Conservation (phyloP, 2,329 filamentous ascomycete species). For the Clonostachys chloroleuca region DNA sequence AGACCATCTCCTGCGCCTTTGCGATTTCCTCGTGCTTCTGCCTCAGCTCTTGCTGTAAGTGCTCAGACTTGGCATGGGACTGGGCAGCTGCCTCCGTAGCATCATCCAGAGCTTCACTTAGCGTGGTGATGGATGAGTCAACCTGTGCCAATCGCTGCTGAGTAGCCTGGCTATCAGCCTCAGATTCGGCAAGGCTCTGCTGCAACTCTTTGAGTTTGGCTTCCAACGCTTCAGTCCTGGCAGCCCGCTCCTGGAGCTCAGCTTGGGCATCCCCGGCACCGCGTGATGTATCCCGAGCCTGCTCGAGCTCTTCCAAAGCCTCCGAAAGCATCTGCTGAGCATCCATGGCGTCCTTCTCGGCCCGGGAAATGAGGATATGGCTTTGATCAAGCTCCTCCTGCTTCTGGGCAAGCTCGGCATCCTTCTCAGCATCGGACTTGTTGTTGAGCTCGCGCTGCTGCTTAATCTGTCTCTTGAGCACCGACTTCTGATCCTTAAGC, state of each 20-base stretch:
- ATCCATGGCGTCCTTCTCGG: conserved; percentile 28
- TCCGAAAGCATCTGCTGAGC: conserved; percentile 44
- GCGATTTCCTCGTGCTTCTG: conserved; percentile 17
- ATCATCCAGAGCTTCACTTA: conserved; percentile 20
- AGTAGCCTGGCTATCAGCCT: conserved; percentile 32
- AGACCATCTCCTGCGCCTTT: conserved; percentile 15
- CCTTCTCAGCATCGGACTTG: conserved; percentile 72
- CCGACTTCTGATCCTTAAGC: conserved; percentile 82
- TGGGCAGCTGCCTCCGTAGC: conserved; percentile 13
- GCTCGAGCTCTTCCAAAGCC: conserved; percentile 42
- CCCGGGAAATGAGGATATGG: conserved; percentile 24
- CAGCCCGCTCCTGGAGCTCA: conserved; percentile 24
- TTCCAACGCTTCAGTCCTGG: conserved; percentile 33
- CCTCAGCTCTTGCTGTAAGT: conserved; percentile 14
- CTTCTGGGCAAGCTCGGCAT: conserved; percentile 57
- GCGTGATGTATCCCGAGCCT: conserved; percentile 14
- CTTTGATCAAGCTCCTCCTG: conserved; percentile 49
- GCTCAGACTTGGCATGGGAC: conserved; percentile 17
- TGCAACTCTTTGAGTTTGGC: conserved; percentile 9
- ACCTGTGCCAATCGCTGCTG: conserved; percentile 20
- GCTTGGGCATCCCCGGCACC: conserved; percentile 9
- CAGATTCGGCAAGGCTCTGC: conserved; percentile 16
- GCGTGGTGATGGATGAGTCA: conserved; percentile 17
- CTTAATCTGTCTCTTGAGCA: conserved; percentile 87
- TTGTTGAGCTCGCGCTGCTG: conserved; percentile 91